phyloP scores from a whole-genome alignment of 148 eudicot genomes.

The Simmondsia chinensis region DNA sequence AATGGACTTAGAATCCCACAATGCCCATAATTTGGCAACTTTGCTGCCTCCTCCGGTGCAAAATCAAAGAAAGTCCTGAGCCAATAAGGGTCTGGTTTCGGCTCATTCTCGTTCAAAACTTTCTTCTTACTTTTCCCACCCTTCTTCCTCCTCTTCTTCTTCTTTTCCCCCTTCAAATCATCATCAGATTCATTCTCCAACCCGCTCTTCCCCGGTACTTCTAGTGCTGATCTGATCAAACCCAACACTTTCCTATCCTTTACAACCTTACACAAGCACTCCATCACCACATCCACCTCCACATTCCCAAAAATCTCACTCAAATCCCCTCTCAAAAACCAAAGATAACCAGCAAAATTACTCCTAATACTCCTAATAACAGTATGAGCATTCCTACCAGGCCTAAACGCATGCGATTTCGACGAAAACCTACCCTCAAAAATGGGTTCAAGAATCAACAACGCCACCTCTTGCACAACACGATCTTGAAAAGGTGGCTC shows the following conservation, averaged over 20 bases:
- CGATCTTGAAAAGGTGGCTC: constrained; percentile 60
- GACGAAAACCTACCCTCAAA: constrained; percentile 74
- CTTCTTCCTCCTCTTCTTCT: constrained; percentile 36
- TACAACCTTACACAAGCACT: constrained; percentile 47
- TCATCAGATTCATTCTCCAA: constrained; percentile 7
- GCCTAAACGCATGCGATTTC: constrained; percentile 79
- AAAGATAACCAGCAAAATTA: constrained; percentile 80
- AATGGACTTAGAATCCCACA: constrained; percentile 93
- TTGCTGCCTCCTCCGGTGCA: constrained; percentile 80
- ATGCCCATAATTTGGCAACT: constrained; percentile 68
- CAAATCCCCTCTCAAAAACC: constrained; percentile 79
- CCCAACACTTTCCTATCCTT: constrained; percentile 67
- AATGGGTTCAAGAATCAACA: constrained; percentile 78
- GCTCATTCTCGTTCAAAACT: constrained; percentile 63
- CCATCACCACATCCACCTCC: constrained; percentile 39
- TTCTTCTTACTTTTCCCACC: constrained; percentile 40
- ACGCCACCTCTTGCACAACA: constrained; percentile 71
- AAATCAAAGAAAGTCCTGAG: constrained; percentile 64
- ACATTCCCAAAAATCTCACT: constrained; percentile 37
- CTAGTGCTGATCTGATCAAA: constrained; percentile 45
- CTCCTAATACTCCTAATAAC: constrained; percentile 83
- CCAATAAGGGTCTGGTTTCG: constrained; percentile 98
- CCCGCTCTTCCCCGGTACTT: background rate
- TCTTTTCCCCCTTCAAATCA: constrained; percentile 13
- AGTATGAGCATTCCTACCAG: constrained; percentile 76